These are phyloP conservation scores for Fraxinus excelsior DNA, from an alignment of 257 asterid genomes.

Conservation along the genomic window DNA sequence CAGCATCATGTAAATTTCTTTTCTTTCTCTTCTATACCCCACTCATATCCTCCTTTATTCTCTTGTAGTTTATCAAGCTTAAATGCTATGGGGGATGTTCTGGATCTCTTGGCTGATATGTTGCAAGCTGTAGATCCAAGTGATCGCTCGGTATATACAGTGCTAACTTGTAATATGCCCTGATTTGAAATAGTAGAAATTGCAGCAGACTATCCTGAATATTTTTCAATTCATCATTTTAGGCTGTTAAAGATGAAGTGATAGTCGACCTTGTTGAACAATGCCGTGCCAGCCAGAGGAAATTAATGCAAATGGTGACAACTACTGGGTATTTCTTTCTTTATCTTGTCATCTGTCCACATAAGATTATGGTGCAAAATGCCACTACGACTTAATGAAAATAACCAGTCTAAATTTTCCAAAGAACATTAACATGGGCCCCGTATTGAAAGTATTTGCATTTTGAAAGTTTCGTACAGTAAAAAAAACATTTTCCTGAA, in stretches of 20 bases:
- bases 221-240: conserved; percentile 18
- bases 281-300: conserved; percentile 79
- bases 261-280: conserved; percentile 80
- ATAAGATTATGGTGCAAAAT: not conserved
- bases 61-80: conserved; percentile 57
- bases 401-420: not conserved
- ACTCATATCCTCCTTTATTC: not conserved
- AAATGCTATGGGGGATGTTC: conserved; percentile 61
- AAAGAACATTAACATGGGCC: not conserved
- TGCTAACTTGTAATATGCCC: conserved; percentile 2
- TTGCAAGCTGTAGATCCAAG: conserved; percentile 72
- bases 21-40: not conserved
- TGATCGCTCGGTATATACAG: conserved; percentile 52
- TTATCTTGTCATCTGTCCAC: not conserved
- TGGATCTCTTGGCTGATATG: conserved; percentile 83
- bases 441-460: not conserved
- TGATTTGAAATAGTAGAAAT: conserved; percentile 5
- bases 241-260: conserved; percentile 79
- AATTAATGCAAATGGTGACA: conserved; percentile 72
- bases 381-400: not conserved
- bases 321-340: conserved; percentile 51
- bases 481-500: not conserved
- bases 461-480: too few species aligned
- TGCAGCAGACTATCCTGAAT: conserved; percentile 8
- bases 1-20: not conserved